Evolutionary conservation across 1,284 basidiomycete genomes (phyloP), one percentile per base, ranked within the genome.

Genomic region (Puccinia sorghi): DNA sequence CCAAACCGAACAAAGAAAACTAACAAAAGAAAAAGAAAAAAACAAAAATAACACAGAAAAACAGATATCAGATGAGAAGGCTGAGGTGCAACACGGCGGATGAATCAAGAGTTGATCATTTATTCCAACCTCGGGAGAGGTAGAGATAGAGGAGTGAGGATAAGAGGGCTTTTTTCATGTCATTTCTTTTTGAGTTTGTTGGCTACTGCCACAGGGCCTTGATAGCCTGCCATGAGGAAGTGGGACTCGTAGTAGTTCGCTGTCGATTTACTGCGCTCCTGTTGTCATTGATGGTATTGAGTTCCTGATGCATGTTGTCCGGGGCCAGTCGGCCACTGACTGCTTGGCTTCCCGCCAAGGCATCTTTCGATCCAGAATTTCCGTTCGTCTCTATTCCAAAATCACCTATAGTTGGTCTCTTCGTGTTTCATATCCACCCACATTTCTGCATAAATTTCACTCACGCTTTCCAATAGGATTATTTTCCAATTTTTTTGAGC

Each of bases 141-240:
- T 3, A 32, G 57, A 59, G 59, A 39, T 61, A 39, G 59, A 61
- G 59, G 41, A 32, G 37, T n/a, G 37, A 39, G 59, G 20, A 5
- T 17, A 20, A 61, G 32, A 39, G 37, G 20, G 50, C 20, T 52
- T 52, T 52, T n/a, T 48, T 72, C 37, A 32, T 32, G 32, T 32
- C 32, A 32, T 32, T 22, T 73, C 6, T 46, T 46, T 17, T 46
- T 46, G 8, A 3, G 9, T 32, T 32, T 32, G 32, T 32, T 32
- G 32, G 32, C 43, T 46, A 73, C 41, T 73, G 72, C 72, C 72
- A 73, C 39, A 73, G 41, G 32, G 57, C 72, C 43, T 63, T 59
- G 11, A 73, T 73, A 25, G 72, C 72, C 37, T 73, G 72, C 72
- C 72, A 73, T 25, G 72, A 73, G 27, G 72, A 73, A 48, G 56